Conservation (phyloP, 108 stramenopile species). For the Pseudonitzschia pungens region DNA sequence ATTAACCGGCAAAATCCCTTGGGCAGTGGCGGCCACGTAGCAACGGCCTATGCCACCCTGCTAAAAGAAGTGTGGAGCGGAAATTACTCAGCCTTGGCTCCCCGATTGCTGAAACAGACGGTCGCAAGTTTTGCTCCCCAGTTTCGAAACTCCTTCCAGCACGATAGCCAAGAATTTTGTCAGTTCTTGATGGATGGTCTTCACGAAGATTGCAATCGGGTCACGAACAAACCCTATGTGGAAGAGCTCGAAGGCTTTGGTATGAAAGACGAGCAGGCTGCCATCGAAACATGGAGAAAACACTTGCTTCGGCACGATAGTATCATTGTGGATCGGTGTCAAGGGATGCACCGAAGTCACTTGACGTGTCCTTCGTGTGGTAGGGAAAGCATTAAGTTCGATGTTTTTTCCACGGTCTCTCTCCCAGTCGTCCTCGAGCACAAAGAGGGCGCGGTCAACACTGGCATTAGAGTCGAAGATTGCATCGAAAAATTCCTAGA, state of each 20-base stretch:
- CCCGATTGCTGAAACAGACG: slow-evolving; percentile 77
- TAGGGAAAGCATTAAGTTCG: slow-evolving; percentile 86
- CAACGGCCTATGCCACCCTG: slow-evolving; percentile 80
- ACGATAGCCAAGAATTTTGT: slow-evolving; percentile 91
- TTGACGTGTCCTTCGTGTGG: slow-evolving; percentile 86
- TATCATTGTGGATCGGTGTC: slow-evolving; percentile 81
- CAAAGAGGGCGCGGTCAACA: slow-evolving; percentile 19
- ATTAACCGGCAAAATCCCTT: slow-evolving; percentile 82
- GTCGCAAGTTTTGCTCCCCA: slow-evolving; percentile 82
- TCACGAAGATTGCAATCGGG: slow-evolving; percentile 85
- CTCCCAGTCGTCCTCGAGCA: slow-evolving; percentile 66
- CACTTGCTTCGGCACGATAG: slow-evolving; percentile 85
- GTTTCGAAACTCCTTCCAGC: slow-evolving; percentile 90
- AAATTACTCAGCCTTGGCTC: slow-evolving; percentile 73
- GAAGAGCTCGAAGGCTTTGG: slow-evolving; percentile 89
- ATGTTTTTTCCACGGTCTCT: slow-evolving; percentile 83
- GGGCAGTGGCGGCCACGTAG: slow-evolving; percentile 84
- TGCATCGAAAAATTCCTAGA: slow-evolving; percentile 81
- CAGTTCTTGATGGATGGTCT: slow-evolving; percentile 88
- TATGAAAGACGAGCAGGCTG: slow-evolving; percentile 80
- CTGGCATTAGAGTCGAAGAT: slow-evolving; percentile 49
- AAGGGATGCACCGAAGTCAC: slow-evolving; percentile 89
- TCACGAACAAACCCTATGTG: slow-evolving; percentile 82
- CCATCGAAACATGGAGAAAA: slow-evolving; percentile 82
- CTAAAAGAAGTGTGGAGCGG: slow-evolving; percentile 82